Evolutionary conservation across 129 eudicot species (phyloP), one percentile per base, ranked within the genome.

Genomic region (Flaveria trinervia): DNA sequence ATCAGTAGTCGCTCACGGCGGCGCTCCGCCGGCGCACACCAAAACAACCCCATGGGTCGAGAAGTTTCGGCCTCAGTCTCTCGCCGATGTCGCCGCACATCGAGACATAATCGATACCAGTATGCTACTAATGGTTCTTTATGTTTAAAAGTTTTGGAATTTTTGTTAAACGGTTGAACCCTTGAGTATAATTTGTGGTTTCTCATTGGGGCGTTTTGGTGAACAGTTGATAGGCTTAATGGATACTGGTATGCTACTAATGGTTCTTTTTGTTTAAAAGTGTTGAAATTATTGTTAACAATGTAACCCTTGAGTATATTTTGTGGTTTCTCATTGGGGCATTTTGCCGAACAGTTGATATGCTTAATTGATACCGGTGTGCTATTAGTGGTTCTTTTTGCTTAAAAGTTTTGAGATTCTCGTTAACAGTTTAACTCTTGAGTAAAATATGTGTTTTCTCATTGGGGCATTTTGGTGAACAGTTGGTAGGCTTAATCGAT

Each of bases 51-150:
- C 97, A 41, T 95, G 99, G 99, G 97, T 95, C 66, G 99, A 95
- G 71, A 95, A 95, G 73, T 91, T 79, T 84, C 97, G 99, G 30
- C 99, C 99, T 20, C 97, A 89, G 36, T 87, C 99, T 22, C 96
- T 95, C 14, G 89, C 97, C 76, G 99, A 95, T 70, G 99, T 95
- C 17, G 99, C 97, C 67, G 97, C 99, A 43, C 99, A 95, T 76
- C 97, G 99, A 15, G 99, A 91, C 67, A 95, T 95, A 73, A 76
- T 95, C 57, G 97, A 87, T 41, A 95, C 99, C 62, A 91, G 98
- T 94, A 85, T 51, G 67, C 5, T 22, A 2, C 22, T 36, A 23
- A 5, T 70, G 7, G 26, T 25, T 15, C 33, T 6, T 72, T 51
- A 14, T 6, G 15, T 45, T 18, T 64, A 4, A 66, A 59, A 49